Evolutionary conservation across 768 basidiomycete genomes (phyloP).

Genomic region (Amanita pseudoporphyria): DNA sequence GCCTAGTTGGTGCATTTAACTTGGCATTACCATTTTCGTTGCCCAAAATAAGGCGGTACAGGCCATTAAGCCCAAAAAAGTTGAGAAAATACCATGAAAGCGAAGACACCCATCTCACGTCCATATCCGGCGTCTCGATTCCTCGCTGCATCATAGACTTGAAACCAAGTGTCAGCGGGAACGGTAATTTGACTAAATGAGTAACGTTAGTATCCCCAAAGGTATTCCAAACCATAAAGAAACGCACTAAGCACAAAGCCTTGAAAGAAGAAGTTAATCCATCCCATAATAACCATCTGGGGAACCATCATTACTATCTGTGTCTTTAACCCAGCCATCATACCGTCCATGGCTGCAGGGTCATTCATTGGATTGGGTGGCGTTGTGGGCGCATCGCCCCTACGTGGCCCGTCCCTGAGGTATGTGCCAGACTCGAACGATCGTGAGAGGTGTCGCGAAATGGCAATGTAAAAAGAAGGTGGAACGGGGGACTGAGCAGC

Average conservation of each 20-base stretch:
- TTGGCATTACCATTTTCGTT: slow-evolving; percentile 62
- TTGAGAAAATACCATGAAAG: slow-evolving; percentile 99
- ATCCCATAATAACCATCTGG: slow-evolving; percentile 98
- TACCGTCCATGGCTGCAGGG: slow-evolving; percentile 90
- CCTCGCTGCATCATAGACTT: slow-evolving; percentile 97
- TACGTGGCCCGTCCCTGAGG: slow-evolving; percentile 78
- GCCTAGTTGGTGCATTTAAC: slow-evolving; percentile 6
- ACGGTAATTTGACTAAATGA: slow-evolving; percentile 80
- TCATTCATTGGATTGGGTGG: slow-evolving; percentile 83
- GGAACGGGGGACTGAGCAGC: slow-evolving; percentile 77
- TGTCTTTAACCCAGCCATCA: slow-evolving; percentile 99
- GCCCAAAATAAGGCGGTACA: slow-evolving; percentile 91
- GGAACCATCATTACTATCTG: slow-evolving; percentile 99
- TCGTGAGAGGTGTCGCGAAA: slow-evolving; percentile 64
- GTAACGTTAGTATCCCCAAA: not conserved
- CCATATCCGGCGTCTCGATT: slow-evolving; percentile 92
- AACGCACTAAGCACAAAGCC: slow-evolving; percentile 94
- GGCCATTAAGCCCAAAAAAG: slow-evolving; percentile 93
- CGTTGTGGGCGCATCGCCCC: slow-evolving; percentile 42
- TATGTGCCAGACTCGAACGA: slow-evolving; percentile 71
- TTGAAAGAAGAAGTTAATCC: slow-evolving; percentile 99
- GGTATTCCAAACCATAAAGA: slow-evolving; percentile 1
- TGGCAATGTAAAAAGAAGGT: slow-evolving; percentile 57
- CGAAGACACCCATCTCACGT: slow-evolving; percentile 98
- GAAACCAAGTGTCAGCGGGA: slow-evolving; percentile 94